Percentiles rank a stretch among this genome's conserved stretches.
Conservation (phyloP, 805 yeast species). For the Hanseniaspora occidentalis region DNA sequence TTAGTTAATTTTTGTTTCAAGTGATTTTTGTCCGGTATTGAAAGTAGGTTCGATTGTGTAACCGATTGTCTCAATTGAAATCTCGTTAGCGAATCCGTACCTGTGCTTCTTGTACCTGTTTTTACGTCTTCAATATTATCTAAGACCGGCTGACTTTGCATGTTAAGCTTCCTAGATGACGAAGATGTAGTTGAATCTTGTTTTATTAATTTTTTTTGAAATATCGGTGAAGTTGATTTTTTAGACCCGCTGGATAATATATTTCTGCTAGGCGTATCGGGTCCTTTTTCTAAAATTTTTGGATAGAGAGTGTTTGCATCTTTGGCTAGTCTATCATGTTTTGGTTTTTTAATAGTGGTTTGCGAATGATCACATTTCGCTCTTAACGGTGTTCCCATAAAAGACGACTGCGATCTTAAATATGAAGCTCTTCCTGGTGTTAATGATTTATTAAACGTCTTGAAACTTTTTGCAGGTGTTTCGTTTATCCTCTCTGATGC, state of each 20-base stretch:
- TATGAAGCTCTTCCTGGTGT: background rate
- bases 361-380: no score
- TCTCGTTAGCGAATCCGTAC: slow-evolving; percentile 20
- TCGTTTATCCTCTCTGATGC: slow-evolving; percentile 5
- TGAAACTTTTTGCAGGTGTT: slow-evolving; percentile 3
- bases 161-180: no score
- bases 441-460: background rate
- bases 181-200: background rate
- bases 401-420: no score
- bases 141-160: no score
- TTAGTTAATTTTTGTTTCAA: slow-evolving; percentile 19
- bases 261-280: slow-evolving; percentile 10
- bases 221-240: slow-evolving; percentile 1
- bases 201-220: background rate
- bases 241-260: background rate
- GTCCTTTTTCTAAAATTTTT: background rate
- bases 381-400: background rate
- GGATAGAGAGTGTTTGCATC: background rate
- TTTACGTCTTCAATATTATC: no score
- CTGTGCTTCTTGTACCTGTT: no score
- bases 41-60: slow-evolving; percentile 7
- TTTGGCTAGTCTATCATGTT: no score
- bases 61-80: slow-evolving; percentile 17
- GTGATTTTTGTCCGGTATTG: slow-evolving; percentile 16
- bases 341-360: no score